These are phyloP conservation scores for Schizochytrium sp. DNA, from an alignment of 108 stramenopile genomes.

Conservation along the genomic window DNA sequence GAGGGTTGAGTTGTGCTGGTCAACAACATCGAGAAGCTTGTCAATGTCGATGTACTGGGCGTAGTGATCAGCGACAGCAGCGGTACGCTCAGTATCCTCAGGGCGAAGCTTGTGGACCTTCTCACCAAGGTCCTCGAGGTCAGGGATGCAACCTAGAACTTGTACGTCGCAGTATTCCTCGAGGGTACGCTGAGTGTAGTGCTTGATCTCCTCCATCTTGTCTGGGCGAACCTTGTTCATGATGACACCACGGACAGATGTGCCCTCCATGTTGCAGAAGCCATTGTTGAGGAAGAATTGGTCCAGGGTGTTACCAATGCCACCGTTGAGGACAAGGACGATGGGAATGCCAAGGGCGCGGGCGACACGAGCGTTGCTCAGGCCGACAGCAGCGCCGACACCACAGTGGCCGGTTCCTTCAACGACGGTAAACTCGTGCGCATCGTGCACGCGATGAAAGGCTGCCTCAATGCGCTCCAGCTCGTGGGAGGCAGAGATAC, in stretches of 20 bases:
- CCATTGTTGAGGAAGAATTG: conserved; percentile 55
- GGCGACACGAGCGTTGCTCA: conserved; percentile 61
- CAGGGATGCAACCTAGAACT: conserved; percentile 56
- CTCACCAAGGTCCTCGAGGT: conserved; percentile 18
- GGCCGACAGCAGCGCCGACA: conserved; percentile 51
- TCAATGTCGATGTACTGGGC: conserved; percentile 40
- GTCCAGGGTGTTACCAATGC: conserved; percentile 58
- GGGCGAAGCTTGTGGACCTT: conserved; percentile 4
- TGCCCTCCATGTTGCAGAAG: conserved; percentile 3
- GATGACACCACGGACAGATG: conserved; percentile 5
- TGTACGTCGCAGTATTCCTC: conserved; percentile 43
- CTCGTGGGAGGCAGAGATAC: background rate
- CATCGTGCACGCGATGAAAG: conserved; percentile 30
- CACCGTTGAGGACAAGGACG: conserved; percentile 60
- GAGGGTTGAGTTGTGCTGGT: conserved; percentile 18
- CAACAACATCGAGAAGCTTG: conserved; percentile 38
- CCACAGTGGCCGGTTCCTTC: conserved; percentile 61
- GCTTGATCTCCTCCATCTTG: conserved; percentile 38
- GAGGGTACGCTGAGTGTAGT: conserved; percentile 29
- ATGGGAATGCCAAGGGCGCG: conserved; percentile 38
- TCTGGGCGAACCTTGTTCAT: conserved; percentile 54
- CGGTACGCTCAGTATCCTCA: conserved; percentile 34
- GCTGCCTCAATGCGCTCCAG: background rate
- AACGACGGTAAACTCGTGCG: conserved; percentile 55
- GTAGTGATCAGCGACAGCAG: conserved; percentile 18